A percentile compares a stretch with the other conserved stretches of the same genome.
phyloP scores from a whole-genome alignment of 2,329 filamentous ascomycete species.

The Sclerotinia minor region DNA sequence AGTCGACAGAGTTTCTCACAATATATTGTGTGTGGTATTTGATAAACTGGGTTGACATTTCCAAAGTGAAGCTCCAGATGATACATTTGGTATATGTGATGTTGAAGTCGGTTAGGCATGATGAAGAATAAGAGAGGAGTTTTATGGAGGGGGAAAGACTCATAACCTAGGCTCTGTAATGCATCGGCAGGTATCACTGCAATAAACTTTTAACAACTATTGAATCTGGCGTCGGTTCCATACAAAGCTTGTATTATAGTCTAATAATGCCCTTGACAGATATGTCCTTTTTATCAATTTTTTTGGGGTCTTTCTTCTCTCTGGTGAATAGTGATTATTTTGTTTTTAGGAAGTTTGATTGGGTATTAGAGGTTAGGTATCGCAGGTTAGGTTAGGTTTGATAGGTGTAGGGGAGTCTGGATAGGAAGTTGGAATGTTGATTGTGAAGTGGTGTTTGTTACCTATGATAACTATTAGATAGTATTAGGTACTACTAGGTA shows the following conservation, averaged over 20 bases:
- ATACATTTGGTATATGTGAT: constrained; percentile 30
- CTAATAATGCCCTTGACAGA: constrained; percentile 26
- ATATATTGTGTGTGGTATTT: constrained; percentile 29
- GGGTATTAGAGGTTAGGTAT: not conserved
- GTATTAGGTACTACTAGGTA: not conserved
- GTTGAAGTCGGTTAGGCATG: constrained; percentile 22
- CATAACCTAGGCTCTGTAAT: constrained; percentile 19
- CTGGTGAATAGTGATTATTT: constrained; percentile 8
- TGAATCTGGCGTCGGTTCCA: constrained; percentile 25
- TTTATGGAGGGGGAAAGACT: constrained; percentile 22
- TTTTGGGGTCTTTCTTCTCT: not conserved
- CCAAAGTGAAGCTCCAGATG: constrained; percentile 36
- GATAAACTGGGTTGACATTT: constrained; percentile 12
- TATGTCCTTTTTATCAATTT: constrained; percentile 3
- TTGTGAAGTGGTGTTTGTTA: not conserved
- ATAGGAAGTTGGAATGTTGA: not conserved
- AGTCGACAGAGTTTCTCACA: constrained; percentile 31
- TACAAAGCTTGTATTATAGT: constrained; percentile 26
- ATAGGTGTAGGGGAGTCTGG: not conserved
- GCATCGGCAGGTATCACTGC: constrained; percentile 16
- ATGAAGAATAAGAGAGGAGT: constrained; percentile 26
- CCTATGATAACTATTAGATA: no score
- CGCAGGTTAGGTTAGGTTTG: no score
- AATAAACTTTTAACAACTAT: constrained; percentile 19
- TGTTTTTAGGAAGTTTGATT: not conserved